Evolutionary conservation across 2,329 filamentous ascomycete species (phyloP).

Genomic region (Pseudogymnoascus sp.): DNA sequence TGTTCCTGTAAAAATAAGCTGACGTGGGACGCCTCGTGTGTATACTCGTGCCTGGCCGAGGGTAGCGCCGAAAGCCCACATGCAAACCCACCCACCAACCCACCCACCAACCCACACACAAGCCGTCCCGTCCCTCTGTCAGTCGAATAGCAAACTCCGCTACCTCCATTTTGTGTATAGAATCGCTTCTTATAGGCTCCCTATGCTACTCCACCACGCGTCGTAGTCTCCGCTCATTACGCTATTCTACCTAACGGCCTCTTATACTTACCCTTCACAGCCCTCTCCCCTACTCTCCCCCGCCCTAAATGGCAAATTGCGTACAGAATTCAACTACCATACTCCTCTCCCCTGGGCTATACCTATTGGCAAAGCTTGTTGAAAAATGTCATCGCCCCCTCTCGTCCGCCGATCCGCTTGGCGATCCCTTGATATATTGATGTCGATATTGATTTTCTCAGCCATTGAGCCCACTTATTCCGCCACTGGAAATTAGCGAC

Average conservation of each 20-base stretch:
- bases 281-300: not conserved
- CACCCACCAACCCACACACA: not conserved
- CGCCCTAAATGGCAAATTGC: not conserved
- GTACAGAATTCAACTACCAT: not conserved
- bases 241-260: not conserved
- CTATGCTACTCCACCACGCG: not conserved
- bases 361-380: slow-evolving; percentile 2
- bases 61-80: not conserved
- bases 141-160: not conserved
- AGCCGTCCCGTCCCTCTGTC: not conserved
- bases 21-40: slow-evolving; percentile 1
- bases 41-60: not conserved
- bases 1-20: not conserved
- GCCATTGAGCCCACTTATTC: slow-evolving; percentile 1
- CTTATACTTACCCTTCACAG: not conserved
- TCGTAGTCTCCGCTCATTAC: too few species aligned
- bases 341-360: not conserved
- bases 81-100: not conserved
- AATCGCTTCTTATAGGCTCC: not conserved
- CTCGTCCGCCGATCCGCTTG: not conserved
- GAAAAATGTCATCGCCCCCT: not conserved
- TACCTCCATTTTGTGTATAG: not conserved
- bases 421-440: slow-evolving; percentile 6
- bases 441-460: not conserved
- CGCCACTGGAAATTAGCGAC: slow-evolving; percentile 6